Base-by-base conservation (phyloP, 73 alveolate species). In the Symbiodinium natans region DNA sequence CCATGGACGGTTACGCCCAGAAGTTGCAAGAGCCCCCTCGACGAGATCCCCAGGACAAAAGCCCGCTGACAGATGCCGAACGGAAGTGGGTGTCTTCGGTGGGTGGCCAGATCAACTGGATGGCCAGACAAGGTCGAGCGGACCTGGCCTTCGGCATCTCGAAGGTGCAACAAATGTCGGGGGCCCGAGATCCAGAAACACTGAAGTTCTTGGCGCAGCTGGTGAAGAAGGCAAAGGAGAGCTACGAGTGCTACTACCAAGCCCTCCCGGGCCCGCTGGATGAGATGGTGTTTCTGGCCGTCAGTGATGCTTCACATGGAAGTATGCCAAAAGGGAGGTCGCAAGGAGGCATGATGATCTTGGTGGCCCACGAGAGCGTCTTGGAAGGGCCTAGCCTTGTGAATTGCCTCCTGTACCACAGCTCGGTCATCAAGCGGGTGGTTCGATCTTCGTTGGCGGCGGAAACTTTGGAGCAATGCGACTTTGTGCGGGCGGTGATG, bases 81-180 rank as follows among this genome's bases (percentile, higher is more conserved):
- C 25, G 33, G 74, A 89, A 89, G 2, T 89, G 95, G 95, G 34
- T 89, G 11, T 82, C 86, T 11, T 39, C 33, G 0, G 36, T 89
- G 0, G 74, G 95, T 17, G 87, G 95, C 4, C 87, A 89, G 48
- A 34, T 89, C 36, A 63, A 39, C 42, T 89, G 95, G 95, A 23
- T 59, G 86, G 86, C 95, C 38, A 19, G 95, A 0, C 95, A 63
- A 11, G 42, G 95, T 48, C 10, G 95, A 9, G 95, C 39, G 0
- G 95, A 89, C 13, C 38, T 89, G 17, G 41, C 39, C 0, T 89
- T 68, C 25, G 95, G 95, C 0, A 83, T 89, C 0, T 89, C 86
- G 3, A 41, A 83, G 77, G 77, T 68, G 0, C 86, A 89, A 11
- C 95, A 89, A 29, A 39, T 89, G 73, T 86, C 95, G 1, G 95